Base-by-base conservation (phyloP, 2,329 filamentous ascomycete genomes). In the Ramularia endophylla region DNA sequence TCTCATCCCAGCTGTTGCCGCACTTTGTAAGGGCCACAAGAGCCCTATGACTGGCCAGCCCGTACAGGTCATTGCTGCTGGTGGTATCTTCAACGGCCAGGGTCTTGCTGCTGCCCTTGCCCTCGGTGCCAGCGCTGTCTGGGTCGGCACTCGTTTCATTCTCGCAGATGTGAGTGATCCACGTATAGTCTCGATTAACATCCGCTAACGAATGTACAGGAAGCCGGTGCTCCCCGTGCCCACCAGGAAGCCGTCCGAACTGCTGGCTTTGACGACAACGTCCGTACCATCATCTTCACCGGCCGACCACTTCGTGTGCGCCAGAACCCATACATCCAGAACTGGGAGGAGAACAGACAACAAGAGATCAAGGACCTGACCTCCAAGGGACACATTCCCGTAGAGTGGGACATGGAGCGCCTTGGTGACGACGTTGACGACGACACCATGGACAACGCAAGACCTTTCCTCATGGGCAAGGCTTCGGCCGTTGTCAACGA, bases 271-370 rank as follows among this genome's bases (percentile, higher is more conserved):
- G 88, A 97, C 68, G 92, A 98, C 70, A 98, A 94, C 61, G 73
- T 97, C 64, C 85, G 87, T 63, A 98, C 92, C 36, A 87, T 97
- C 66, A 98, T 98, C 72, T 98, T 97, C 78, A 98, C 92, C 43
- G 92, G 92, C 41, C 86, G 92, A 44, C 92, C 92, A 27, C 75
- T 98, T 62, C 87, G 92, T 54, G 92, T 98, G 45, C 83, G 89
- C 64, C 92, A 79, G 63, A 98, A 97, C 73, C 68, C 83, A 5
- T 98, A 98, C 69, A 97, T 98, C 61, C 66, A 80, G 62, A 86
- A 95, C 75, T 98, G 92, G 92, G 90, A 98, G 72, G 83, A 83
- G 59, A 92, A 97, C 74, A 85, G 92, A 55, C 73, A 77, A 54
- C 71, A 78, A 28, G 92, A 98, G 75, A 95, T 98, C 68, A 94